phyloP scores from a whole-genome alignment of 345 rosid genomes.

The Eucalyptus rudis region DNA sequence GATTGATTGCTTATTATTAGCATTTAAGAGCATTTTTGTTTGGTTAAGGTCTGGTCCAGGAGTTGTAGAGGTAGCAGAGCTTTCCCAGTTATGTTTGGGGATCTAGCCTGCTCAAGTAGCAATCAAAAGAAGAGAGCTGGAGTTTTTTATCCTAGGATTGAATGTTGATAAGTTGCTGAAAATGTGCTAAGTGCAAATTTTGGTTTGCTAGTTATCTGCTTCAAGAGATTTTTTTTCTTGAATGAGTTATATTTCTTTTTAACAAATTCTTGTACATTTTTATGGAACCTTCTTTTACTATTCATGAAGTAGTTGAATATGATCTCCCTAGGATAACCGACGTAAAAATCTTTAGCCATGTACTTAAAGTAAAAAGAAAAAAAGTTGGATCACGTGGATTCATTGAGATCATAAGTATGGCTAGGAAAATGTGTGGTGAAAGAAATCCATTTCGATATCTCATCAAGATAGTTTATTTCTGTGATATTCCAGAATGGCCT shows the following conservation, averaged over 20 bases:
- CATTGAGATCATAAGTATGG: not conserved
- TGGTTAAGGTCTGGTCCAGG: not conserved
- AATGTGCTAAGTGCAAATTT: not conserved
- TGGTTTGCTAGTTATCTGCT: not conserved
- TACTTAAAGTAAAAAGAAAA: not conserved
- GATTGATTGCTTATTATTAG: not conserved
- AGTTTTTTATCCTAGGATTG: not conserved
- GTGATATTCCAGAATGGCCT: not conserved
- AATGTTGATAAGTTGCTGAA: not conserved
- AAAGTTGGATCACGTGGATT: not conserved
- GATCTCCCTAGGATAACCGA: not conserved
- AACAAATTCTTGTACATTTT: not conserved
- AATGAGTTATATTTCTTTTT: not conserved
- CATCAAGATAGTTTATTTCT: not conserved
- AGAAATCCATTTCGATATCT: not conserved
- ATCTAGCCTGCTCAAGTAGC: not conserved
- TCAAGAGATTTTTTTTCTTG: not conserved
- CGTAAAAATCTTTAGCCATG: not conserved
- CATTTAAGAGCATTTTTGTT: not conserved
- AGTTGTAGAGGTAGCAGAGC: not conserved
- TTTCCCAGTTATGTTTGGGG: not conserved
- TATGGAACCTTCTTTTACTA: not conserved
- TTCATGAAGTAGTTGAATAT: not conserved
- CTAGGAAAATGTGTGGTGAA: not conserved
- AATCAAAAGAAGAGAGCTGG: not conserved